Evolutionary conservation across 1,284 basidiomycete species (phyloP).

Genomic region (Anthracocystis walkeri): DNA sequence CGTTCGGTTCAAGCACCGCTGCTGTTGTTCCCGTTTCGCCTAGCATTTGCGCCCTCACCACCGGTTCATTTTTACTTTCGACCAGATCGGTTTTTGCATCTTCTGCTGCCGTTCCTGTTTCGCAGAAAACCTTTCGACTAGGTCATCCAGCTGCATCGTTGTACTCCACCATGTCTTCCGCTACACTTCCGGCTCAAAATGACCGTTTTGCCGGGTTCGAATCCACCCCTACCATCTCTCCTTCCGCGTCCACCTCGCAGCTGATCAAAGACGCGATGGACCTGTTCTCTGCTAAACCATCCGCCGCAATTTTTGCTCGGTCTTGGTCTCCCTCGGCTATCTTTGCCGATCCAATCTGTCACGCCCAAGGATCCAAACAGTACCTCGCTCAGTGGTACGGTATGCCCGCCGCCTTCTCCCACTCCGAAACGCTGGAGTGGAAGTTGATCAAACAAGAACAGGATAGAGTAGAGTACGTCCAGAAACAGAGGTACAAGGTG

Average conservation of each 20-base stretch:
- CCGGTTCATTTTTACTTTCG: background rate
- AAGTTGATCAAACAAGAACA: constrained; percentile 73
- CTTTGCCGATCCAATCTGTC: constrained; percentile 73
- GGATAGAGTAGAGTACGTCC: constrained; percentile 75
- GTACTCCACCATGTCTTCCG: constrained; percentile 28
- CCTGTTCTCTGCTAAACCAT: constrained; percentile 76
- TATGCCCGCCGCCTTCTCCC: constrained; percentile 75
- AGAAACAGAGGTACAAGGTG: constrained; percentile 75
- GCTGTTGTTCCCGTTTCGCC: background rate
- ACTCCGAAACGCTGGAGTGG: constrained; percentile 73
- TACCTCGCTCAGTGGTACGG: constrained; percentile 74
- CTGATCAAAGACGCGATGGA: constrained; percentile 46
- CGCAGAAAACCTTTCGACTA: constrained; percentile 20
- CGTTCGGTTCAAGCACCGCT: background rate
- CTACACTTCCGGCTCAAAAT: constrained; percentile 5
- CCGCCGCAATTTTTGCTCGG: constrained; percentile 74
- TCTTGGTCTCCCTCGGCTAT: constrained; percentile 76
- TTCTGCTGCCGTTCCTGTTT: background rate
- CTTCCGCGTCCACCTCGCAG: constrained; percentile 2
- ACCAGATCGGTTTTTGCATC: background rate
- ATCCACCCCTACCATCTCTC: constrained; percentile 8
- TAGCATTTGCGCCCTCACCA: background rate
- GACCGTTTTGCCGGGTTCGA: constrained; percentile 11
- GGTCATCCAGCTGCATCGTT: constrained; percentile 14
- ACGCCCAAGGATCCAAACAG: constrained; percentile 22